phyloP scores from a whole-genome alignment of 2,329 filamentous ascomycete species.

The Didymella segeticola region DNA sequence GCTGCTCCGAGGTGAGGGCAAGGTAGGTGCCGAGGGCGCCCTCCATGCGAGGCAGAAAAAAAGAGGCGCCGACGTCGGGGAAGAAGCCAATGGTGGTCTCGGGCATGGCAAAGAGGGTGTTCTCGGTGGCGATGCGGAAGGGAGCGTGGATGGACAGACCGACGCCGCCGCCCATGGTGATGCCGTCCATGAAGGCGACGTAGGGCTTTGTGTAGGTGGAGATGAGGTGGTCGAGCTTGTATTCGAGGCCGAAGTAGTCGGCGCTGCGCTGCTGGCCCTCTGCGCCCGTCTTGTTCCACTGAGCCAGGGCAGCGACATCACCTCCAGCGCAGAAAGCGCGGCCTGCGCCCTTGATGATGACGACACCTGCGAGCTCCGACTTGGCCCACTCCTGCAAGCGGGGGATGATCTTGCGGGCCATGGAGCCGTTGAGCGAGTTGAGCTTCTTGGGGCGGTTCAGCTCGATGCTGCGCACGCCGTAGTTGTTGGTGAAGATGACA shows the following conservation, averaged over 20 bases:
- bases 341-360: conserved; percentile 91
- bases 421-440: conserved; percentile 91
- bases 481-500: conserved; percentile 88
- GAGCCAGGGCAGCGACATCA: conserved; percentile 81
- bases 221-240: conserved; percentile 93
- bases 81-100: conserved; percentile 99
- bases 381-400: conserved; percentile 92
- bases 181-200: conserved; percentile 94
- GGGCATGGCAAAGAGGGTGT: conserved; percentile 96
- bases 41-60: conserved; percentile 91
- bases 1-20: conserved; percentile 83
- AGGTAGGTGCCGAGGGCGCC: conserved; percentile 90
- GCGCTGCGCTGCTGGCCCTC: conserved; percentile 77
- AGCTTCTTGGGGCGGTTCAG: conserved; percentile 92
- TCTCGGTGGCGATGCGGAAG: conserved; percentile 94
- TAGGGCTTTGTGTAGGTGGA: conserved; percentile 93
- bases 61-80: conserved; percentile 94
- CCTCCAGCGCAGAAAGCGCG: conserved; percentile 91
- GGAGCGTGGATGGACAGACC: conserved; percentile 94
- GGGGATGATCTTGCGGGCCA: conserved; percentile 93
- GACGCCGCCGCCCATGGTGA: conserved; percentile 98
- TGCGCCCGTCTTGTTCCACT: conserved; percentile 70
- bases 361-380: conserved; percentile 89
- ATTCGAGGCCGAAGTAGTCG: conserved; percentile 93
- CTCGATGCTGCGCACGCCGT: conserved; percentile 89